Base-by-base conservation (phyloP, 1,139 yeast species). In the Candida albicans region DNA sequence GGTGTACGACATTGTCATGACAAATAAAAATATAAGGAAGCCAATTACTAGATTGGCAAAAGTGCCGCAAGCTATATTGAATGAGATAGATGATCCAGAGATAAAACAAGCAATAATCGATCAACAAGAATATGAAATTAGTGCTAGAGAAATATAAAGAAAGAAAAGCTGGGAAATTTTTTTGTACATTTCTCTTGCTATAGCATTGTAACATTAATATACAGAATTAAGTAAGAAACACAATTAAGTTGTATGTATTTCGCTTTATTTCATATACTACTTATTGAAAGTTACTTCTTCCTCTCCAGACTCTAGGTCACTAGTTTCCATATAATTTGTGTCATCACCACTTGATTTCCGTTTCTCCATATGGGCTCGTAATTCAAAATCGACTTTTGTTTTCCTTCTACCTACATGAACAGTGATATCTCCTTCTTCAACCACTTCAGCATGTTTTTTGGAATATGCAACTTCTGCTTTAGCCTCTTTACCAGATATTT, bases 401-500 rank as follows among this genome's bases (percentile, higher is more conserved):
- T 73, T 73, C 44, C 78, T 55, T 44, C 78, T 60, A 4, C 79
- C 79, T 1, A 73, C 78, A 54, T 72, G 78, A 3, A 73, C 77
- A 1, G 77, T 65, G 11, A 70, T 64, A 53, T 70, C 73, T 25
- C 76, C 72, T 56, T 73, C 73, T 56, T 68, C 70, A 22, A 66
- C 70, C 10, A 73, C 69, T 51, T 73, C 78, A 1, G 78, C 79
- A 44, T 73, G 73, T 46, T 70, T 72, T 49, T 73, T 73, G 8
- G 77, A 70, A 49, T 67, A 73, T 0, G 77, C 77, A 32, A 73
- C 78, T 50, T 73, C 78, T 0, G 75, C 75, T 50, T 73, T 80
- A 25, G 88, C 89, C 56, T 82, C 87, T 52, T 78, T 78, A 28
- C 86, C 84, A 5, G 79, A 75, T 29, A 86, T 73, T 46, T 82